Base-by-base conservation (phyloP, 2,329 filamentous ascomycete species). In the Pseudogymnoascus sp. region DNA sequence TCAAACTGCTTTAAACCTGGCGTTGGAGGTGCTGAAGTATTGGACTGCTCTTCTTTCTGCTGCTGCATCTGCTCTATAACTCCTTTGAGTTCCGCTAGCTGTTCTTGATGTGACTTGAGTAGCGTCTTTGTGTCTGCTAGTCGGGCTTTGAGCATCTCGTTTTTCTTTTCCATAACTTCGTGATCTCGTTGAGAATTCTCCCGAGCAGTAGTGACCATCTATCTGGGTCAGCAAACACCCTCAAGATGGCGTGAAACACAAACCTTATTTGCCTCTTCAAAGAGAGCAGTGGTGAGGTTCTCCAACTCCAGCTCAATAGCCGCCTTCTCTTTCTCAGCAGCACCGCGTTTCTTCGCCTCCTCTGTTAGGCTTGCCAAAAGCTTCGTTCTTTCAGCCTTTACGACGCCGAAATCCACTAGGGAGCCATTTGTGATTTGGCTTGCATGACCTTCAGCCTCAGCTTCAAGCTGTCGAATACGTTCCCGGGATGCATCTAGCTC, bases 181-280 rank as follows among this genome's bases (percentile, higher is more conserved):
- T 91, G 88, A 68, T 97, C 91, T 66, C 84, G 86, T 65, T 92
- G 87, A 7, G 94, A 92, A 65, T 96, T 91, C 73, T 92, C 91
- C 71, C 96, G 91, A 38, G 93, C 93, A 13, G 85, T 86, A 41
- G 93, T 90, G 60, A 99, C 94, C 93, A 99, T 97, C 81, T 86
- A 65, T 38, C 42, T 70, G 92, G 88, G 35, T 90, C 90, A 17
- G 84, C 86, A 58, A 94, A 90, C 63, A 96, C 91, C 91, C 96
- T 95, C 79, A 81, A 63, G 64, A 15, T n/a, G 31, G 9, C 5
- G 29, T 29, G 2, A 41, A 58, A 5, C 55, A 72, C 76, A 64
- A 73, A 86, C 84, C 75, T 89, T 92, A 77, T 99, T 97, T 59
- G 94, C 94, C 79, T 99, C 93, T 72, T 97, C 92, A 66, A 99